These are phyloP conservation scores for Phytopythium montanum DNA, from an alignment of 352 stramenopile species.

Conservation along the genomic window DNA sequence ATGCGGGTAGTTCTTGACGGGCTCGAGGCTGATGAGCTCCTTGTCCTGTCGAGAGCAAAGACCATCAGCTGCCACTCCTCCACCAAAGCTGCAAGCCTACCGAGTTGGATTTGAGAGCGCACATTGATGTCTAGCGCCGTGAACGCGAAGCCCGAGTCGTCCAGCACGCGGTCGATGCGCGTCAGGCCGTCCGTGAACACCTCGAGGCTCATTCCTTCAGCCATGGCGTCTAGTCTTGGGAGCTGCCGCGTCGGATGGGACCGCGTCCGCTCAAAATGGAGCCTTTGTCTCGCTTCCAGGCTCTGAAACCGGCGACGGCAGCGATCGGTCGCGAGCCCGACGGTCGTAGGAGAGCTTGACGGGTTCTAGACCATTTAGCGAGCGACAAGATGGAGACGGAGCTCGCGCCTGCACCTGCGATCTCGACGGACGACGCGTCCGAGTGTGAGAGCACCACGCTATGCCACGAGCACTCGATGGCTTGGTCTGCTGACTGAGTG, in stretches of 20 bases:
- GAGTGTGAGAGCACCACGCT: conserved; percentile 26
- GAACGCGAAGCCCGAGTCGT: conserved; percentile 77
- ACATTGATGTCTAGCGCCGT: conserved; percentile 66
- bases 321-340: not conserved
- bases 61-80: not conserved
- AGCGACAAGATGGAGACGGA: conserved; percentile 10
- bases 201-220: conserved; percentile 31
- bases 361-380: no score
- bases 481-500: not conserved
- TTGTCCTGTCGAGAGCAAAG: conserved; percentile 30
- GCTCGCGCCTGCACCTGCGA: conserved; percentile 27
- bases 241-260: not conserved
- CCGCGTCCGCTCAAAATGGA: not conserved
- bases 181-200: conserved; percentile 65
- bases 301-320: not conserved
- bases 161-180: conserved; percentile 65
- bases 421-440: conserved; percentile 39
- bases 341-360: not conserved
- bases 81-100: not conserved
- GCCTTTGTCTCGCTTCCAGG: not conserved
- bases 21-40: conserved; percentile 43
- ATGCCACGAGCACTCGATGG: not conserved
- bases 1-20: conserved; percentile 58
- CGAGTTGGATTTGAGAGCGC: not conserved
- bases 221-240: conserved; percentile 12